Conservation (phyloP, 2,329 filamentous ascomycete species). For the Hymenoscyphus linearis region DNA sequence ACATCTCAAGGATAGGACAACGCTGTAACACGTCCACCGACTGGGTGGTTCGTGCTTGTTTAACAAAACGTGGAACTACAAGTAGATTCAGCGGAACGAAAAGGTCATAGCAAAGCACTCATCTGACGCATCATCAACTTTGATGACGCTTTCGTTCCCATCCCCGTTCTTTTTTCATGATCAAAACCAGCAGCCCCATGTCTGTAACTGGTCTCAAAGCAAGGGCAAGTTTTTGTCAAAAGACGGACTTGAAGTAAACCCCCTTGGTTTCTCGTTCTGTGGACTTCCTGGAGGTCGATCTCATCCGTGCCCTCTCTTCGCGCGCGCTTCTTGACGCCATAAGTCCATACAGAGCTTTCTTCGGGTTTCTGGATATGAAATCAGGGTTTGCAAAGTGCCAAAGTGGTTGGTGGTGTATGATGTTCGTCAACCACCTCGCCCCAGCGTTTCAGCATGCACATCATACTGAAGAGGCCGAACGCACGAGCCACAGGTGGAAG, state of each 20-base stretch:
- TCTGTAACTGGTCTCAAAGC: neutral
- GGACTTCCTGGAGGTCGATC: neutral
- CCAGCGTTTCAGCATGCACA: slow-evolving; percentile 4
- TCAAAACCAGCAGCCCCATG: neutral
- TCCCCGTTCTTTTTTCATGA: neutral
- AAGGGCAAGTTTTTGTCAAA: neutral
- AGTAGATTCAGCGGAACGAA: neutral
- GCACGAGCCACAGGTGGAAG: neutral
- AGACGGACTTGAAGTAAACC: neutral
- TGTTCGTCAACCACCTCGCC: neutral
- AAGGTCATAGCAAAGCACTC: slow-evolving; percentile 1
- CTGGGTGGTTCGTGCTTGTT: neutral
- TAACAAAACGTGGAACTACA: slow-evolving; percentile 1
- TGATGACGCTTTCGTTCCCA: slow-evolving; percentile 2
- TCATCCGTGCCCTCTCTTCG: neutral
- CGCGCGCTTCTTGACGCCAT: slow-evolving; percentile 8
- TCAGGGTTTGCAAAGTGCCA: neutral
- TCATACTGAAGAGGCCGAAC: slow-evolving; percentile 1
- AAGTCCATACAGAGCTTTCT: neutral
- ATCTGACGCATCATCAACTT: neutral
- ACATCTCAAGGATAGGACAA: neutral
- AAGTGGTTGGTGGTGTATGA: slow-evolving; percentile 1
- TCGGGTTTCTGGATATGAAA: neutral
- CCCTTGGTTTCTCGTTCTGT: neutral
- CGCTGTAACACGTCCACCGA: neutral